These are phyloP conservation scores for Phaeomoniella chlamydospora DNA, from an alignment of 2,329 filamentous ascomycete species.

Conservation along the genomic window DNA sequence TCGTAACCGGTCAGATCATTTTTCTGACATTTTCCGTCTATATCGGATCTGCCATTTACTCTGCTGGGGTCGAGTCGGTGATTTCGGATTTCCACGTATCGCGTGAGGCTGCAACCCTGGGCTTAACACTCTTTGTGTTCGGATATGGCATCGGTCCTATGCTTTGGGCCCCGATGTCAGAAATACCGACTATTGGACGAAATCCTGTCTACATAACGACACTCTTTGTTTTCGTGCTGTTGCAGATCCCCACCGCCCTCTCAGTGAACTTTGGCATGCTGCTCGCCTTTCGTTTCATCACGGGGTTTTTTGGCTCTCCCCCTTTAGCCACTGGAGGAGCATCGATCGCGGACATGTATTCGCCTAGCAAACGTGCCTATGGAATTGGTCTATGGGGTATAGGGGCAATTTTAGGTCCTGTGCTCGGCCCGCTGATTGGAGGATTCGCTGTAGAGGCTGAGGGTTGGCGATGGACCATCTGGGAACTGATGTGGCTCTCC, in stretches of 20 bases:
- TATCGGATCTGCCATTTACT: conserved; percentile 36
- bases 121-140: conserved; percentile 34
- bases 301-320: conserved; percentile 34
- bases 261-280: conserved; percentile 37
- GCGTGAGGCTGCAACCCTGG: conserved; percentile 30
- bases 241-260: conserved; percentile 33
- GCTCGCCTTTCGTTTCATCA: conserved; percentile 36
- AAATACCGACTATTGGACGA: conserved; percentile 35
- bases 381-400: conserved; percentile 25
- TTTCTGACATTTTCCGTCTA: conserved; percentile 37
- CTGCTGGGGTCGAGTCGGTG: conserved; percentile 26
- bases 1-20: conserved; percentile 31
- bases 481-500: conserved; percentile 25
- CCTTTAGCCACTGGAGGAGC: conserved; percentile 30
- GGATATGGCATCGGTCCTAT: conserved; percentile 29
- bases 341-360: conserved; percentile 27
- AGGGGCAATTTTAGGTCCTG: conserved; percentile 25
- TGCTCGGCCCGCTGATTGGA: conserved; percentile 25
- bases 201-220: conserved; percentile 35
- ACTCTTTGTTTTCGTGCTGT: conserved; percentile 31
- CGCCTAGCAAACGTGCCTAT: conserved; percentile 21
- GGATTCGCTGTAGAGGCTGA: conserved; percentile 23
- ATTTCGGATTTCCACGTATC: conserved; percentile 28
- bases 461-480: conserved; percentile 26
- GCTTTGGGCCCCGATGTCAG: conserved; percentile 28